These are phyloP conservation scores for Eucalyptus erythrocorys DNA, from an alignment of 345 rosid genomes.

Conservation along the genomic window DNA sequence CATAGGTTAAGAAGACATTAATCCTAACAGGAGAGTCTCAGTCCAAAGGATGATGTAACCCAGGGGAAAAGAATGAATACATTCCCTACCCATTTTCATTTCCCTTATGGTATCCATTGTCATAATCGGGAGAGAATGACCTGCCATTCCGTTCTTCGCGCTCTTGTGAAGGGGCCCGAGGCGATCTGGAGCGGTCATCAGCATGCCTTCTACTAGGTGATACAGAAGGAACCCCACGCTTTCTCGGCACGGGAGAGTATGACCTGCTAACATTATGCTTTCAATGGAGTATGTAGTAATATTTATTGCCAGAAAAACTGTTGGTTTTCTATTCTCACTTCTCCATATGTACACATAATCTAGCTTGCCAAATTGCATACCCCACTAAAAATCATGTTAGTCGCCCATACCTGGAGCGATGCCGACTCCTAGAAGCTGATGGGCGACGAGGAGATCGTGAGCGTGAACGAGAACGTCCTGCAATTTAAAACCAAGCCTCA, in stretches of 20 bases:
- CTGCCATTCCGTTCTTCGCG: conserved; percentile 24
- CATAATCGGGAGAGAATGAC: conserved; percentile 62
- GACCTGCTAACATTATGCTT: conserved; percentile 33
- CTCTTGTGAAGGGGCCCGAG: conserved; percentile 68
- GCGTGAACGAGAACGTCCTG: conserved; percentile 82
- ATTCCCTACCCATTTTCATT: conserved; percentile 21
- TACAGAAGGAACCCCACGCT: conserved; percentile 44
- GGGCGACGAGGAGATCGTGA: conserved; percentile 68
- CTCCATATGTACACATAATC: background rate
- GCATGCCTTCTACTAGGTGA: conserved; percentile 67
- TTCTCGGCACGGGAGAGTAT: conserved; percentile 67
- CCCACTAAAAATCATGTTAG: background rate
- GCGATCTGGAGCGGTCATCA: conserved; percentile 48
- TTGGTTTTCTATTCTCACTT: background rate
- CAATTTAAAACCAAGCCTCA: background rate
- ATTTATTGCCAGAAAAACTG: background rate
- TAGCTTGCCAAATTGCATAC: background rate
- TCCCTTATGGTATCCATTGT: conserved; percentile 10
- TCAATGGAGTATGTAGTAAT: background rate
- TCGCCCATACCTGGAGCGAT: conserved; percentile 55
- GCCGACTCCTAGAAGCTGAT: conserved; percentile 57
- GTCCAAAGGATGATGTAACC: background rate
- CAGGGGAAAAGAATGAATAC: background rate
- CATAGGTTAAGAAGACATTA: background rate
- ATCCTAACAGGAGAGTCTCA: background rate